Evolutionary conservation across 306 rosid genomes (phyloP).

Genomic region (peach (Prunus persica)): DNA sequence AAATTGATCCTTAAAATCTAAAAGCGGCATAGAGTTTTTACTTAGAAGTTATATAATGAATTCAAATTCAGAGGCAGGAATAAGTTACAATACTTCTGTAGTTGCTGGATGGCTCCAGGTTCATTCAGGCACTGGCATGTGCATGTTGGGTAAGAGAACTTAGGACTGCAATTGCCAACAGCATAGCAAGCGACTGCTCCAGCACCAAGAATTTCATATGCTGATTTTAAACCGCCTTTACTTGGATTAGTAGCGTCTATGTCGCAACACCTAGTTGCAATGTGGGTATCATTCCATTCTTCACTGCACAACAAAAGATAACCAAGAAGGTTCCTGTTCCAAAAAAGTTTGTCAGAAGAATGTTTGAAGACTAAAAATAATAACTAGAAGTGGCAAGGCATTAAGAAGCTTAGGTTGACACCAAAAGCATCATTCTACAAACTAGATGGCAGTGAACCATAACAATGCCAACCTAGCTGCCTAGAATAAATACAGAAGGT

Average conservation of each 20-base stretch:
- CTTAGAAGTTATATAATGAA: constrained; percentile 6
- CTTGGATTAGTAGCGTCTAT: constrained; percentile 39
- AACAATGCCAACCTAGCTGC: background rate
- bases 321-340: constrained; percentile 83
- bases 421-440: background rate
- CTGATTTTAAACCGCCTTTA: constrained; percentile 57
- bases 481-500: background rate
- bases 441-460: background rate
- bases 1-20: constrained; percentile 18
- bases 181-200: constrained; percentile 85
- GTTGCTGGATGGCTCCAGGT: constrained; percentile 45
- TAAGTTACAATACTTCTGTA: constrained; percentile 59
- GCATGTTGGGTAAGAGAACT: constrained; percentile 73
- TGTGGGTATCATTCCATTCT: constrained; percentile 52
- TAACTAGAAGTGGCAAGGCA: background rate
- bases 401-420: background rate
- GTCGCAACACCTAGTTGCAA: constrained; percentile 72
- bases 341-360: constrained; percentile 26
- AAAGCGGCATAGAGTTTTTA: constrained; percentile 2
- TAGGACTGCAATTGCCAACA: constrained; percentile 47
- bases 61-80: constrained; percentile 16
- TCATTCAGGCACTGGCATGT: constrained; percentile 47
- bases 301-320: constrained; percentile 66
- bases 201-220: constrained; percentile 71
- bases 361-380: background rate